These are phyloP conservation scores for Purpureocillium takamizusanense DNA, from an alignment of 2,329 filamentous ascomycete genomes.

Conservation along the genomic window DNA sequence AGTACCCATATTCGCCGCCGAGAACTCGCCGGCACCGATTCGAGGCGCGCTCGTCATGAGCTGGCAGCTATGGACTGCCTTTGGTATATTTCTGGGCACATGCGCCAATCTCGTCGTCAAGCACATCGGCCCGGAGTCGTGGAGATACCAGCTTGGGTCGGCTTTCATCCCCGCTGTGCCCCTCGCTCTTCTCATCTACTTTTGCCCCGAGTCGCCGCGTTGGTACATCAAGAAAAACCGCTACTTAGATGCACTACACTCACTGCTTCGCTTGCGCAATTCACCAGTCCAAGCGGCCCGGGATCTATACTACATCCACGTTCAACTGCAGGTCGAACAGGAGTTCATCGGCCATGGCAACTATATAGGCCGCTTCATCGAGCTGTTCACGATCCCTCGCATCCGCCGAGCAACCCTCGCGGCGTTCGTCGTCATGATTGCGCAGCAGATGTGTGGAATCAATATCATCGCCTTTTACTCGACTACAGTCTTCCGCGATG, in stretches of 20 bases:
- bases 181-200: constrained; percentile 47
- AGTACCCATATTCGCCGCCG: constrained; percentile 69
- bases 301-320: constrained; percentile 56
- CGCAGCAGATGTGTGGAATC: constrained; percentile 61
- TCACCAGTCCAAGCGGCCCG: constrained; percentile 48
- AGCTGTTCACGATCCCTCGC: constrained; percentile 61
- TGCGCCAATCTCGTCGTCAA: constrained; percentile 45
- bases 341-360: constrained; percentile 40
- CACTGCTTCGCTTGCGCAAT: constrained; percentile 42
- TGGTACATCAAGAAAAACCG: constrained; percentile 60
- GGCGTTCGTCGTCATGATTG: constrained; percentile 72
- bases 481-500: constrained; percentile 49
- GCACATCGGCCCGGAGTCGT: constrained; percentile 30
- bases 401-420: constrained; percentile 65
- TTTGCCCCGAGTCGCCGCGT: constrained; percentile 57
- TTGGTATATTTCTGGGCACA: constrained; percentile 54
- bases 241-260: constrained; percentile 50
- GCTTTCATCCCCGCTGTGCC: constrained; percentile 54
- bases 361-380: constrained; percentile 52
- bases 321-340: constrained; percentile 52
- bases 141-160: constrained; percentile 56
- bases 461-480: constrained; percentile 74
- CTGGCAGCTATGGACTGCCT: constrained; percentile 63
- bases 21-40: constrained; percentile 60
- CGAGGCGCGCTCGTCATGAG: constrained; percentile 74